Percentiles rank a stretch among this genome's conserved stretches.
These are phyloP conservation scores for Meyerozyma sp. DNA, from an alignment of 1,139 yeast species.

Conservation along the genomic window DNA sequence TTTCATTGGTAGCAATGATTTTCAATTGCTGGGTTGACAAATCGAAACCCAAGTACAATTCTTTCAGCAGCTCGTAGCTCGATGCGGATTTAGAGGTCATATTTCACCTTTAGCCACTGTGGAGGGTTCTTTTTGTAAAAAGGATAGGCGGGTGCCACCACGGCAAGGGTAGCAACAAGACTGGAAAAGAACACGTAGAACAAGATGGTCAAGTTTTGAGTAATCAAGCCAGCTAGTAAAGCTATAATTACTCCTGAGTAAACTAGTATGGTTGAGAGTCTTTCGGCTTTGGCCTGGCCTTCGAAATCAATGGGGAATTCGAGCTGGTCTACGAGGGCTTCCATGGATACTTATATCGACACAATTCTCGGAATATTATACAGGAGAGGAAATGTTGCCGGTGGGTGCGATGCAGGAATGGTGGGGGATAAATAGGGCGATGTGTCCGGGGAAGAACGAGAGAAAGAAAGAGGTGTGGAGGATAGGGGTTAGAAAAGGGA, in stretches of 20 bases:
- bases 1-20: conserved; percentile 57
- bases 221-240: conserved; percentile 40
- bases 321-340: conserved; percentile 13
- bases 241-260: conserved; percentile 26
- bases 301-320: conserved; percentile 61
- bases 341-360: conserved; percentile 6
- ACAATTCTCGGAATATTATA: conserved; percentile 1
- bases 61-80: conserved; percentile 7
- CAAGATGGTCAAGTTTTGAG: conserved; percentile 34
- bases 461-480: not conserved
- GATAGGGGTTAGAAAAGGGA: no score
- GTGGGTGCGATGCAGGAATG: not conserved
- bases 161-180: conserved; percentile 26
- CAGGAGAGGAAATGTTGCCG: not conserved
- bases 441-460: not conserved
- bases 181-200: conserved; percentile 31
- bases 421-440: not conserved
- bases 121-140: conserved; percentile 42
- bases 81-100: conserved; percentile 14
- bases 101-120: conserved; percentile 30
- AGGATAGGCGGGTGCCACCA: conserved; percentile 56
- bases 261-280: conserved; percentile 14
- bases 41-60: conserved; percentile 68
- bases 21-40: conserved; percentile 88
- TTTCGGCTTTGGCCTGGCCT: conserved; percentile 43